Percentiles rank a stretch among this genome's conserved stretches.
phyloP scores from a whole-genome alignment of 192 early-diverging fungal genomes.

The Coemansia sp. region DNA sequence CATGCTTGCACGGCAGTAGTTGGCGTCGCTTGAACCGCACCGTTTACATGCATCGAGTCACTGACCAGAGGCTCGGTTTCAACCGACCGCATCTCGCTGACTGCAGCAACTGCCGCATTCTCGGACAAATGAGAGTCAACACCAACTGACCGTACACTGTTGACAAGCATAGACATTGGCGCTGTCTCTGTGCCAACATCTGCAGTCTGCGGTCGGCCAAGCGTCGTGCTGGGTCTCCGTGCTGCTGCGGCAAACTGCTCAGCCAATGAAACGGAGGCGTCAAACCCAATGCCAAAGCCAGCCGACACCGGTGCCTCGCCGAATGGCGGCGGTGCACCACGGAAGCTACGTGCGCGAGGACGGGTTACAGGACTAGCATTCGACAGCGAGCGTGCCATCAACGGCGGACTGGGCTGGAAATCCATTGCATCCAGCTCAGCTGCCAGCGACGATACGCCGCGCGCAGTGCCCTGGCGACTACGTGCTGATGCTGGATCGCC shows the following conservation, averaged over 20 bases:
- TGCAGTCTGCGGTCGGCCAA: constrained; percentile 27
- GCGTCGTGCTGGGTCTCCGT: constrained; percentile 11
- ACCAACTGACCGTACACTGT: constrained; percentile 16
- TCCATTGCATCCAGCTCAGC: constrained; percentile 22
- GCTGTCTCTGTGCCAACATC: constrained; percentile 38
- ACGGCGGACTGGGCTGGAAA: constrained; percentile 10
- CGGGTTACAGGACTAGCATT: constrained; percentile 8
- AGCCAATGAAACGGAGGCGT: constrained; percentile 35
- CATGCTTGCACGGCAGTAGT: constrained; percentile 7
- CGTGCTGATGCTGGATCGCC: constrained; percentile 32
- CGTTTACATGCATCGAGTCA: constrained; percentile 5
- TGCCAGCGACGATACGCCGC: constrained; percentile 25
- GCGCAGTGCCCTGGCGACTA: constrained; percentile 18
- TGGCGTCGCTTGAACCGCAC: constrained; percentile 10
- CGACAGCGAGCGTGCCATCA: constrained; percentile 10
- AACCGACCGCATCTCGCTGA: constrained; percentile 14
- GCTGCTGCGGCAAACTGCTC: constrained; percentile 41
- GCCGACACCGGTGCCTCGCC: constrained; percentile 17
- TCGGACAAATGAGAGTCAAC: constrained; percentile 7
- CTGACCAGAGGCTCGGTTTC: constrained; percentile 13
- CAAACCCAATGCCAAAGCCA: constrained; percentile 44
- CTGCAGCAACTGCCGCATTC: neutral
- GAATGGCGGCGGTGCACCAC: constrained; percentile 33
- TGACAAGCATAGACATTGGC: neutral
- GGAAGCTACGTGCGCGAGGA: constrained; percentile 25